phyloP scores from a whole-genome alignment of 345 rosid genomes.

The Streptanthus diversifolius region DNA sequence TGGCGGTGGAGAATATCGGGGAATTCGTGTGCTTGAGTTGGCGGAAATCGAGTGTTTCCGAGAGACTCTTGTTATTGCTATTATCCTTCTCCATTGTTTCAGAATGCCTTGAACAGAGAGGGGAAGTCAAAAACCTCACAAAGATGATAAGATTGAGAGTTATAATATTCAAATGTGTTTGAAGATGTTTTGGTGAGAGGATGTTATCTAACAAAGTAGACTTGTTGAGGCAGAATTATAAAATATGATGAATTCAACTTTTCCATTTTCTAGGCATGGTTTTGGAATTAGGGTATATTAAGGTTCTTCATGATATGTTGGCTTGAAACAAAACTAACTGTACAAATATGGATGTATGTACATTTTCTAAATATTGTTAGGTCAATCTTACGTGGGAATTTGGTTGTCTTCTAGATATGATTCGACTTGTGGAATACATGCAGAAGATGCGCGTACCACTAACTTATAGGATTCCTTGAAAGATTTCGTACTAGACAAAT shows the following conservation, averaged over 20 bases:
- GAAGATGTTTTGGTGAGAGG: slow-evolving; percentile 14
- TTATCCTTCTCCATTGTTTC: slow-evolving; percentile 32
- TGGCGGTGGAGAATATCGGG: slow-evolving; percentile 22
- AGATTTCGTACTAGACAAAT: background rate
- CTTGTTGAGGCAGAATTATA: background rate
- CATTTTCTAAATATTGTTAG: slow-evolving; percentile 9
- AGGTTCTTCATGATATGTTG: slow-evolving; percentile 27
- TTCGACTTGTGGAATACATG: slow-evolving; percentile 4
- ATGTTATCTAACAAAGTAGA: background rate
- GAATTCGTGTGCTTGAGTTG: slow-evolving; percentile 27
- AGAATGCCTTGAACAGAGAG: slow-evolving; percentile 16
- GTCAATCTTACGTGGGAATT: slow-evolving; percentile 32
- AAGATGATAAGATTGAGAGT: background rate
- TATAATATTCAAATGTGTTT: slow-evolving; percentile 5
- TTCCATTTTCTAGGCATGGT: background rate
- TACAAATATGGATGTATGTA: background rate
- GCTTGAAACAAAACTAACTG: background rate
- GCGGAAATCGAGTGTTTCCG: slow-evolving; percentile 18
- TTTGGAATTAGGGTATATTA: slow-evolving; percentile 14
- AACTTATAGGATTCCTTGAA: slow-evolving; percentile 2
- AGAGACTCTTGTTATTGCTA: slow-evolving; percentile 12
- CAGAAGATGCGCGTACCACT: slow-evolving; percentile 20
- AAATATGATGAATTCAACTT: background rate
- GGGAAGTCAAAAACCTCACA: slow-evolving; percentile 20
- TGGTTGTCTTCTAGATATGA: slow-evolving; percentile 30